Evolutionary conservation across 192 early-diverging fungal species (phyloP).

Genomic region (Backusella morwellensis): DNA sequence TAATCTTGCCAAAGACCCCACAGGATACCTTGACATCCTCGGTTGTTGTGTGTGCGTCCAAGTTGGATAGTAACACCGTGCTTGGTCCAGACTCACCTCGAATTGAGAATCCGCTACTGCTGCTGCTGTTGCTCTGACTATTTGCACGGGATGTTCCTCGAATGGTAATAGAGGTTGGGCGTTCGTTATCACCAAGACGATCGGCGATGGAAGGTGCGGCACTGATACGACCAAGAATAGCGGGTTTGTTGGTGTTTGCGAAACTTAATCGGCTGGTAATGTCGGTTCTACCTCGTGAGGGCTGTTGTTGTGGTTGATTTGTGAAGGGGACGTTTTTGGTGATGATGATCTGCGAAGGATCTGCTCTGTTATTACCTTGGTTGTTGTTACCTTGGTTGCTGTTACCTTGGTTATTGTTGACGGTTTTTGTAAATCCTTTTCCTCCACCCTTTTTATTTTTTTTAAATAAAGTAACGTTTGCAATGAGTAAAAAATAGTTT

Average conservation of each 20-base stretch:
- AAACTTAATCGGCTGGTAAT: background rate
- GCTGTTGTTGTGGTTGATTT: background rate
- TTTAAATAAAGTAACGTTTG: no score
- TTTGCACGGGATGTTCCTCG: background rate
- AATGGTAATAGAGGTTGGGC: background rate
- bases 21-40: conserved; percentile 46
- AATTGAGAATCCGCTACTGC: conserved; percentile 26
- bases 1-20: conserved; percentile 32
- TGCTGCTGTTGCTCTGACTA: background rate
- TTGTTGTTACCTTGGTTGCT: background rate
- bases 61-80: conserved; percentile 43
- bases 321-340: conserved; percentile 15
- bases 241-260: background rate
- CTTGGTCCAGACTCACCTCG: conserved; percentile 49
- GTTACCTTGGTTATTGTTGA: background rate
- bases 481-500: background rate
- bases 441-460: background rate
- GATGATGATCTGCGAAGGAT: conserved; percentile 28
- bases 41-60: conserved; percentile 44
- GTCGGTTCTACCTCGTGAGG: background rate
- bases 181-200: background rate
- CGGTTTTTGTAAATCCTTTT: background rate
- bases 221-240: background rate
- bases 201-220: background rate
- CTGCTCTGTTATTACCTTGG: background rate